Conservation (phyloP, 345 rosid genomes). For the Murraya paniculata region DNA sequence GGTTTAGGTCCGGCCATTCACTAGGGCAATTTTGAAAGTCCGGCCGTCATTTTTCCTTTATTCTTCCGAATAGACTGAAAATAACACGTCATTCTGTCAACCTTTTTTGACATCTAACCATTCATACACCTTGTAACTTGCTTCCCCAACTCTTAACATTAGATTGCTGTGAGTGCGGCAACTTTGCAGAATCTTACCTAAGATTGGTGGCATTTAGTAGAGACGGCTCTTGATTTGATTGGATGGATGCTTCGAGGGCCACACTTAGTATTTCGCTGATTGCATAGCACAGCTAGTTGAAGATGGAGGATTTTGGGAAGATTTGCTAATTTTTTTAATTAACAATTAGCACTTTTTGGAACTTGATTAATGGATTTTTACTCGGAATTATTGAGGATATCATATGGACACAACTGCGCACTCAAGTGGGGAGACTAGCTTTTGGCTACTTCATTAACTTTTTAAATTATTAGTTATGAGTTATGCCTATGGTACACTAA, state of each 20-base stretch:
- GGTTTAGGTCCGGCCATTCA: too few relatives aligned
- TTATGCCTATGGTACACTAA: background rate
- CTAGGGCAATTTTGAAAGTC: background rate
- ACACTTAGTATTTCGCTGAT: slow-evolving; percentile 13
- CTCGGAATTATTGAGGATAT: background rate
- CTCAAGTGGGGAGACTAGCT: slow-evolving; percentile 16
- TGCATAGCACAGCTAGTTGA: background rate
- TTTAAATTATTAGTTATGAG: background rate
- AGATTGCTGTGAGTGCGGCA: background rate
- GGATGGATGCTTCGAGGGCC: background rate
- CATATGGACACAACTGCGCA: slow-evolving; percentile 12
- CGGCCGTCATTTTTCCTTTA: background rate
- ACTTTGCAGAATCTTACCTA: background rate
- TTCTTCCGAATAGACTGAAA: background rate
- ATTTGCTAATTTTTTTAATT: background rate
- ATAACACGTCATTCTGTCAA: background rate
- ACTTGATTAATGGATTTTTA: background rate
- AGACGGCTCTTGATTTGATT: background rate
- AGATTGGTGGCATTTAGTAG: background rate
- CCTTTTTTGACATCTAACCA: slow-evolving; percentile 2
- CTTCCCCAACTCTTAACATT: background rate
- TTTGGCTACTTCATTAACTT: slow-evolving; percentile 6
- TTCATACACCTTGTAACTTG: background rate
- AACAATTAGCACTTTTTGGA: background rate
- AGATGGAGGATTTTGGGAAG: slow-evolving; percentile 10